These are phyloP conservation scores for Populus alba DNA, from an alignment of 345 rosid genomes.

Conservation along the genomic window DNA sequence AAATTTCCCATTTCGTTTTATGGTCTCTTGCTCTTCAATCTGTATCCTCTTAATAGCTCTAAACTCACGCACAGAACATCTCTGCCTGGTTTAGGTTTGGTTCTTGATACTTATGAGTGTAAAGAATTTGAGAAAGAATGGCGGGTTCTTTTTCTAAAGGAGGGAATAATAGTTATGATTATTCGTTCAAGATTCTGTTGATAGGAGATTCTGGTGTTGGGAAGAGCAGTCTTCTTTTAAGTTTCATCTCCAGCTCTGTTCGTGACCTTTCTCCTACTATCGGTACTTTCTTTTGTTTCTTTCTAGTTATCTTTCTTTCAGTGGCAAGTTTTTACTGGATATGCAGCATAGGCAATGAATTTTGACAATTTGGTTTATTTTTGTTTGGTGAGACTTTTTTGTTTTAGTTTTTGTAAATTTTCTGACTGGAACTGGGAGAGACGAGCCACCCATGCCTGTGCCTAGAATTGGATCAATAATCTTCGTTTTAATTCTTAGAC, in stretches of 20 bases:
- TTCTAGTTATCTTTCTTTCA: neutral
- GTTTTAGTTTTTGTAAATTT: neutral
- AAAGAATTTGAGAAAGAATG: neutral
- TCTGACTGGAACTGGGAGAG: neutral
- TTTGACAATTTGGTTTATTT: neutral
- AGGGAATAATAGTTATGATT: constrained; percentile 59
- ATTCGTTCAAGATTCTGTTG: constrained; percentile 87
- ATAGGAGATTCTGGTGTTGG: constrained; percentile 98
- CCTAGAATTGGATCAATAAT: neutral
- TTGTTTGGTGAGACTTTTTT: neutral
- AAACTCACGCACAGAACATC: neutral
- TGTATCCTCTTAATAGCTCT: neutral
- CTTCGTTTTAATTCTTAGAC: neutral
- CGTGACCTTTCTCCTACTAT: constrained; percentile 84
- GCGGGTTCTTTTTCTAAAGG: constrained; percentile 42
- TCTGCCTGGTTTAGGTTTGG: neutral
- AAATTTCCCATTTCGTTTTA: constrained; percentile 22
- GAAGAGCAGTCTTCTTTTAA: constrained; percentile 83
- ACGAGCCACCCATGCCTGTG: neutral
- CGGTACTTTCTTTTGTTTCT: constrained; percentile 38
- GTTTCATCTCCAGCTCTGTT: constrained; percentile 68
- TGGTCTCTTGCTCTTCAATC: neutral
- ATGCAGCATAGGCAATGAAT: too few species aligned
- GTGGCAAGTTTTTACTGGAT: neutral
- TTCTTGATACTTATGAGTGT: neutral